Base-by-base conservation (phyloP, 2,329 filamentous ascomycete genomes). In the Penicillium nordicum region DNA sequence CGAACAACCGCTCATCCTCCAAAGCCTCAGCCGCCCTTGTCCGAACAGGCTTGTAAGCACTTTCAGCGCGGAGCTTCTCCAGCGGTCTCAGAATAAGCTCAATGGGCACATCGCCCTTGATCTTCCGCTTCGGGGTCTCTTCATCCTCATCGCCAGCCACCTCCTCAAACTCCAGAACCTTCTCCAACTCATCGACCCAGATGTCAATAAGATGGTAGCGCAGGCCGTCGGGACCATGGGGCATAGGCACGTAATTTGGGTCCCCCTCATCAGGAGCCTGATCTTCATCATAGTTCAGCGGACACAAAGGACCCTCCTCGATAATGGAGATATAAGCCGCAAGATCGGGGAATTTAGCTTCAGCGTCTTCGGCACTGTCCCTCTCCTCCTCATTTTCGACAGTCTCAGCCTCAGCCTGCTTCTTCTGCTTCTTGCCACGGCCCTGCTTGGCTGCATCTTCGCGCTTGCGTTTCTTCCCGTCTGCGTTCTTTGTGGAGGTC, bases 171-270 rank as follows among this genome's bases (percentile, higher is more conserved):
- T 83, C 79, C 51, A 86, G 83, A 34, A 85, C 83, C 69, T 86
- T 87, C 74, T 92, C 89, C 66, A 92, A 74, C 80, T 97, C 92
- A 72, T 97, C 94, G 9, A 96, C 83, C 85, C 89, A 97, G 52
- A 97, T 83, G 77, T 99, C 94, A 61, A 96, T 74, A 14, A 92
- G 83, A 75, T 99, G 94, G 73, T 96, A 86, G 60, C 91, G 79
- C 72, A 99, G 71, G 0, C 94, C 94, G 65, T 94, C 89, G 0
- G 93, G 89, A 1, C 95, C 84, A 67, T 84, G 86, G 50, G 76
- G 68, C 72, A 76, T 73, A 41, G 69, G 63, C 38, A 72, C 60
- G 40, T 68, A 66, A 46, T 67, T 59, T 3, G 62, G 57, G 57
- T 67, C 62, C 53, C 61, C 59, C 36, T 71, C 69, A 40, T 70